Evolutionary conservation across 495 filamentous ascomycete genomes (phyloP).

Genomic region (Tuber borchii): DNA sequence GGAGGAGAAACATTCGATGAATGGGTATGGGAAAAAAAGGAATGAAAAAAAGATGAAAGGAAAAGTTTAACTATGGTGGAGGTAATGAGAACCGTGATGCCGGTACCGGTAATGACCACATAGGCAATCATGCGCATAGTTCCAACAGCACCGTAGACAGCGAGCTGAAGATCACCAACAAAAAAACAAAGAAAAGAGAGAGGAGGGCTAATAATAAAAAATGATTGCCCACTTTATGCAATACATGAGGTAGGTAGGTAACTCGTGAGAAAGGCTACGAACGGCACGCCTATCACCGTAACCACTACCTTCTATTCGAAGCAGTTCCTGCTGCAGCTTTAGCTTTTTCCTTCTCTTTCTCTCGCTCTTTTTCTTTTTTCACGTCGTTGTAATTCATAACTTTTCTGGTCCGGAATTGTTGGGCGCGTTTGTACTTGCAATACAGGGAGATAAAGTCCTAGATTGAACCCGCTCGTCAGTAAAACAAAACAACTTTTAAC

Average conservation of each 20-base stretch:
- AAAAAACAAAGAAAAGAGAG: not conserved
- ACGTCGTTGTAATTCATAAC: conserved; percentile 41
- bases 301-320: conserved; percentile 24
- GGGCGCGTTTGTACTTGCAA: conserved; percentile 42
- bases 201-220: not conserved
- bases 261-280: not conserved
- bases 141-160: not conserved
- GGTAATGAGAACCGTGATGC: not conserved
- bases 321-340: conserved; percentile 20
- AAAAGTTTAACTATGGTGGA: not conserved
- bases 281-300: not conserved
- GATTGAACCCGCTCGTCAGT: conserved; percentile 10
- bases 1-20: not conserved
- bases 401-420: conserved; percentile 39
- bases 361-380: conserved; percentile 27
- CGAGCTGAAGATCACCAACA: not conserved
- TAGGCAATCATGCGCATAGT: not conserved
- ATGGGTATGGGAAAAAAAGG: not conserved
- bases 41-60: not conserved
- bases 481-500: not conserved
- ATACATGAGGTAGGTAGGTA: not conserved
- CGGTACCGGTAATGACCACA: not conserved
- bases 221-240: not conserved
- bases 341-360: conserved; percentile 4
- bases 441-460: conserved; percentile 42